Evolutionary conservation across 306 rosid species (phyloP).

Genomic region (Potentilla sterilis): DNA sequence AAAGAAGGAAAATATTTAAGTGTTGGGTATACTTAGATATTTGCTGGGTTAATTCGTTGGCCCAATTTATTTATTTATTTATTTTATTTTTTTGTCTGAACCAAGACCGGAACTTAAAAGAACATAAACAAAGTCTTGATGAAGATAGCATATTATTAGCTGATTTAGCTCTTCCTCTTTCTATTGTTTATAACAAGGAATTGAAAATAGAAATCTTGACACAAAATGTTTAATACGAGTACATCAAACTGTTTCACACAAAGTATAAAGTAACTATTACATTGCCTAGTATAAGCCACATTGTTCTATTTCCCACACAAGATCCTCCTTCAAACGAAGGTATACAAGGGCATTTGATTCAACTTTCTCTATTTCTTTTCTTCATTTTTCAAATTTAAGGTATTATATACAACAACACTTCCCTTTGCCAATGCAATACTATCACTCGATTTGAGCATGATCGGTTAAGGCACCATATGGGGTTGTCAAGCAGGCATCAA

Average conservation of each 20-base stretch:
- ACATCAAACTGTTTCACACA: neutral
- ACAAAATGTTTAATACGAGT: no score
- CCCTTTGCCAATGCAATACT: conserved; percentile 19
- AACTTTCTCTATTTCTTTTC: neutral
- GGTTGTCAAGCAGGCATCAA: conserved; percentile 24
- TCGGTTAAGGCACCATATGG: neutral
- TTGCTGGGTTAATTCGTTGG: no score
- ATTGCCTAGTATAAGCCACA: neutral
- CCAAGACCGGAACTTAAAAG: no score
- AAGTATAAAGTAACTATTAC: neutral
- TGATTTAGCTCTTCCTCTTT: neutral
- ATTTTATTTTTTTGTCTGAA: no score
- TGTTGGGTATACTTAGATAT: no score
- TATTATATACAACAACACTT: conserved; percentile 24
- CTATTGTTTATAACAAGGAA: no score
- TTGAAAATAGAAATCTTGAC: no score
- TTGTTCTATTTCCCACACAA: neutral
- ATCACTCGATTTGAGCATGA: neutral
- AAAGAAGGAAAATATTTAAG: no score
- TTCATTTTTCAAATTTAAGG: neutral
- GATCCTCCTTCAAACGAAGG: neutral
- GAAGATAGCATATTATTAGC: no score
- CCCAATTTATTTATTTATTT: no score
- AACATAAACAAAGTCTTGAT: no score
- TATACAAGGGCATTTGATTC: neutral